Base-by-base conservation (phyloP, 345 rosid genomes). In the Eucalyptus pauciflora region DNA sequence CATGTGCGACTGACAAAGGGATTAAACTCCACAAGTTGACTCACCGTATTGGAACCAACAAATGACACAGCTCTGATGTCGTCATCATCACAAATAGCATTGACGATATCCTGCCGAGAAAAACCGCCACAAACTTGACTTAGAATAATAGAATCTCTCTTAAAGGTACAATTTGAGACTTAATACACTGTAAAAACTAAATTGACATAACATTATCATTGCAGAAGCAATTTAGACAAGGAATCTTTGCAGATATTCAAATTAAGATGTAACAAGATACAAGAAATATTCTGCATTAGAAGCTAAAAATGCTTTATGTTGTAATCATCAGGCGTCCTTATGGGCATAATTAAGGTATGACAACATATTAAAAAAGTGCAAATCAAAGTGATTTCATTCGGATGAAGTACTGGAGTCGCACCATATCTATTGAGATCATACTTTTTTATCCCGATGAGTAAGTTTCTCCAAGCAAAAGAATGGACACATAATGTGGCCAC, bases 31-130 rank as follows among this genome's bases (percentile, higher is more conserved):
- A 41, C 48, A 76, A 76, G 80, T 62, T 87, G 88, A 92, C 98
- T 95, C 95, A 97, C 99, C 56, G 92, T 94, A 91, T 97, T 96
- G 2, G 99, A 97, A 89, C 99, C 99, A 83, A 97, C 99, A 90
- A 98, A 98, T 50, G 99, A 98, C 89, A 98, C 91, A 86, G 99
- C 99, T 91, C 92, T 95, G 91, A 98, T 94, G 86, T 95, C 89
- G 0, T 95, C 97, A 60, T 97, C 94, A 90, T 98, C 99, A 91
- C 99, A 98, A 93, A 98, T 96, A 76, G 99, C 97, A 92, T 97
- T 96, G 83, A 97, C 99, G 88, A 95, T 90, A 89, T 96, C 99
- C 99, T 97, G 95, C 79, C 89, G 89, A 87, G 88, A 43, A 37
- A 86, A 9, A 46, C 86, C 33, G 8, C 24, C 54, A 85, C 52